Evolutionary conservation across 2,329 filamentous ascomycete species (phyloP), one percentile per base, ranked within the genome.

Genomic region (Fusarium globosum): DNA sequence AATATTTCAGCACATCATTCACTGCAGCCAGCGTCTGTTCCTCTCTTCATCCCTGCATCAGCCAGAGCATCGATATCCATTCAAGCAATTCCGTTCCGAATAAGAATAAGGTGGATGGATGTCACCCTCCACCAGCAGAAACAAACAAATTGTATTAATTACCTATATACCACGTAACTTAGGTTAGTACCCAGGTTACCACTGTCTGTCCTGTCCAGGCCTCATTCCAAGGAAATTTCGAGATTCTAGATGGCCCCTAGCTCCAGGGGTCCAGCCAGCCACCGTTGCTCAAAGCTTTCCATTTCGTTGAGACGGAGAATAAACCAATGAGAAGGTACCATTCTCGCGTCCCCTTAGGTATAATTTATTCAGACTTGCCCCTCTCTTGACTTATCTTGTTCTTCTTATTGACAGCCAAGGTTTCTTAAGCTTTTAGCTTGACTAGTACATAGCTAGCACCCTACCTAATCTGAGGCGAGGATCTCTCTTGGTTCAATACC

Each of bases 391-490:
- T 61, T 65, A 35, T 53, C 49, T 58, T 72, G 56, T 46, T 56
- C 42, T 65, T 33, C 52, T 55, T 43, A 68, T 68, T 55, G 56
- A 68, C 64, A 62, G 64, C 56, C 65, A 65, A 62, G 56, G 48
- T 30, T 45, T 68, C 63, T 70, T 70, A 73, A 69, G 52, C 67
- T 69, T 59, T 70, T 73, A 70, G 69, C 65, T 62, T 58, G 55
- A 46, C 46, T 66, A 51, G 46, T 33, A 28, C 43, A 28, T 46
- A n/a, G 46, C 46, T 49, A 43, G 58, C 41, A 51, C 46, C 36
- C 53, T 71, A 73, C 66, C 70, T 69, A 70, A 69, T 69, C 69
- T 69, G 53, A 57, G 38, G 69, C 60, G 55, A 65, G 33, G 38
- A 73, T 73, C 70, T 63, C 53, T 59, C 35, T 69, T 69, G 51